phyloP scores from a whole-genome alignment of 208 protist species.

The Trypanosoma boissoni region DNA sequence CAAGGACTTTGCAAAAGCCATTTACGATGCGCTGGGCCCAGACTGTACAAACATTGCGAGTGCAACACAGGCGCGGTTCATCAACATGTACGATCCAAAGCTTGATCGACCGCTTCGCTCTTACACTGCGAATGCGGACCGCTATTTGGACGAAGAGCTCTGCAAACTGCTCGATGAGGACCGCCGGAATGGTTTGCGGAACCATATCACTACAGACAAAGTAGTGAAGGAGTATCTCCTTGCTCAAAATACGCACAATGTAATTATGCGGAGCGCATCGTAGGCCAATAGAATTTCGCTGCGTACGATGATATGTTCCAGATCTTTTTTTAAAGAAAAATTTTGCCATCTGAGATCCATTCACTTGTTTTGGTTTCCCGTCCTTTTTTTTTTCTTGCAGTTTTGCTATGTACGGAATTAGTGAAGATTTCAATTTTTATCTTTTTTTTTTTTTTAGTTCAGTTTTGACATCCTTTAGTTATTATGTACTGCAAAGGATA shows the following conservation, averaged over 20 bases:
- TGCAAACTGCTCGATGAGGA: constrained; percentile 53
- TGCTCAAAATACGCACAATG: not conserved
- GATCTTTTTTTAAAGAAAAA: too few species aligned
- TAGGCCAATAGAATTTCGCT: too few species aligned
- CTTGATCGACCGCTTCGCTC: constrained; percentile 36
- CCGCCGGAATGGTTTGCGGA: constrained; percentile 25
- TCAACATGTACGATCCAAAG: constrained; percentile 35
- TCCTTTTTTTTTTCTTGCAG: too few species aligned
- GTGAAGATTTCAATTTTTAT: too few species aligned
- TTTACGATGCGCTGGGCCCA: constrained; percentile 37
- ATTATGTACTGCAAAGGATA: constrained; percentile 3
- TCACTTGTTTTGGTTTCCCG: too few species aligned
- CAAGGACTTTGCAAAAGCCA: not conserved
- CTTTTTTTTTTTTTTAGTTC: too few species aligned
- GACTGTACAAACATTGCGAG: constrained; percentile 15
- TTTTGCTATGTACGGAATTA: too few species aligned
- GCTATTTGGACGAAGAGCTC: constrained; percentile 39
- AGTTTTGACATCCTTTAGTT: not conserved
- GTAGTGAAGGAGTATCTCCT: constrained; percentile 22
- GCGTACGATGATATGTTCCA: too few species aligned
- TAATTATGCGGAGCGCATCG: too few species aligned
- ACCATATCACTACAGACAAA: constrained; percentile 39
- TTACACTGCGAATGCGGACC: constrained; percentile 17
- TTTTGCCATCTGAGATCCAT: too few species aligned
- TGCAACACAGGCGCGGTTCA: constrained; percentile 33